Percentiles rank a stretch among this genome's conserved stretches.
Evolutionary conservation across 2,329 filamentous ascomycete species (phyloP).

Genomic region (Aspergillus neoniger): DNA sequence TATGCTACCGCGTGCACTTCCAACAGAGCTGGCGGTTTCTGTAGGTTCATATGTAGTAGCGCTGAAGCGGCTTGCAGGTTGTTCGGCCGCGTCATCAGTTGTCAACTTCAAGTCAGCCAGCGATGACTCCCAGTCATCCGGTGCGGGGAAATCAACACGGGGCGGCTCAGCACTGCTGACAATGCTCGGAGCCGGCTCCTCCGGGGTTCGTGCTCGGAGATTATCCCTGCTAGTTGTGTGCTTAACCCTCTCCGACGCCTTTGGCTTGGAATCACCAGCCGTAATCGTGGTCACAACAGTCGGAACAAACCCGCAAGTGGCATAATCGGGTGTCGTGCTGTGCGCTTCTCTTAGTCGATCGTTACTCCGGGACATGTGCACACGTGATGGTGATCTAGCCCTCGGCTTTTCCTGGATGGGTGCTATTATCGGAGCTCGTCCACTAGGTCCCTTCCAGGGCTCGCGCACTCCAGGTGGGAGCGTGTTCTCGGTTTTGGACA

Average conservation of each 20-base stretch:
- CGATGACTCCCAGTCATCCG: constrained; percentile 36
- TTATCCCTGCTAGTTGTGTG: constrained; percentile 33
- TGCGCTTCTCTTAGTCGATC: constrained; percentile 28
- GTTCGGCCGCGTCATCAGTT: constrained; percentile 38
- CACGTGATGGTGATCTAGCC: constrained; percentile 59
- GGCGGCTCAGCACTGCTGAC: constrained; percentile 21
- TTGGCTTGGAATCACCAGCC: constrained; percentile 25
- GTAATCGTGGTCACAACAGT: constrained; percentile 38
- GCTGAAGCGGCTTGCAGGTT: constrained; percentile 64
- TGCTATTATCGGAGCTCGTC: constrained; percentile 64
- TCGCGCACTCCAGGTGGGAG: constrained; percentile 49
- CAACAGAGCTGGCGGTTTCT: constrained; percentile 42
- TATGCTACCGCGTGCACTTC: constrained; percentile 27
- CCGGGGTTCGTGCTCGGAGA: constrained; percentile 28
- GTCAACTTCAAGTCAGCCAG: constrained; percentile 42
- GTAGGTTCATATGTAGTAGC: constrained; percentile 63
- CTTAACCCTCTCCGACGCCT: constrained; percentile 14
- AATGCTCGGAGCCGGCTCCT: constrained; percentile 15
- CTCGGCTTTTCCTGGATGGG: constrained; percentile 64
- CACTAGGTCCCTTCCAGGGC: constrained; percentile 73
- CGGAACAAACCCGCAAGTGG: constrained; percentile 28
- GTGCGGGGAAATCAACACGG: constrained; percentile 26
- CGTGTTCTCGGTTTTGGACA: constrained; percentile 39
- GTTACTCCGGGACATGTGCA: constrained; percentile 22
- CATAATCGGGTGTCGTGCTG: constrained; percentile 29